Evolutionary conservation across 148 eudicot genomes (phyloP), one percentile per base, ranked within the genome.

Genomic region (Cornus florida): DNA sequence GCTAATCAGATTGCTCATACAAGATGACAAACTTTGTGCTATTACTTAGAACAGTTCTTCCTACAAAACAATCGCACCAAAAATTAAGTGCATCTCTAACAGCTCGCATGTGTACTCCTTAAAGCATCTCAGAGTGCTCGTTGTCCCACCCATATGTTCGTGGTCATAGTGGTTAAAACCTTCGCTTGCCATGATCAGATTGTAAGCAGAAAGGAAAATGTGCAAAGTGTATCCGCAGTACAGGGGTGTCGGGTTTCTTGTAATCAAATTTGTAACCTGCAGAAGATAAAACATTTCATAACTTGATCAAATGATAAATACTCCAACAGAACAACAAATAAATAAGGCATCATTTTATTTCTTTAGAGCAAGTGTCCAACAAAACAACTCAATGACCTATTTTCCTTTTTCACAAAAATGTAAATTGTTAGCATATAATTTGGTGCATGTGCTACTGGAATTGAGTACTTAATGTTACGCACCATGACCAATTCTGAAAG

Each of bases 241-340:
- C 81, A 8, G 94, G 84, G 69, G 97, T 84, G 5, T 93, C 91
- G 0, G 91, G 88, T 72, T 93, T 93, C 81, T 87, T 91, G 78
- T 95, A 90, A 69, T 95, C 98, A 76, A 95, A 95, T 80, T 92
- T 88, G 88, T 95, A 95, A 70, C 97, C 98, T 95, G 94, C 79
- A 79, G 57, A 62, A 38, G 78, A 80, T 76, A 28, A 72, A 74
- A 74, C n/a, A 50, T 69, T 70, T 43, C 48, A 60, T 14, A 68
- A 60, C 31, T 17, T 24, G 19, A 32, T n/a, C 67, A 77, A 32
- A 13, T 35, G 3, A 19, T 33, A 28, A 1, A 78, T 35, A 4
- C 19, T 59, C 2, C 17, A 53, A 69, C 68, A 78, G 17, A 41
- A 39, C 32, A 32, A 14, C 7, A 22, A 60, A 60, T 53, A 53